Base-by-base conservation (phyloP, 2,329 filamentous ascomycete species). In the Hymenoscyphus linearis region DNA sequence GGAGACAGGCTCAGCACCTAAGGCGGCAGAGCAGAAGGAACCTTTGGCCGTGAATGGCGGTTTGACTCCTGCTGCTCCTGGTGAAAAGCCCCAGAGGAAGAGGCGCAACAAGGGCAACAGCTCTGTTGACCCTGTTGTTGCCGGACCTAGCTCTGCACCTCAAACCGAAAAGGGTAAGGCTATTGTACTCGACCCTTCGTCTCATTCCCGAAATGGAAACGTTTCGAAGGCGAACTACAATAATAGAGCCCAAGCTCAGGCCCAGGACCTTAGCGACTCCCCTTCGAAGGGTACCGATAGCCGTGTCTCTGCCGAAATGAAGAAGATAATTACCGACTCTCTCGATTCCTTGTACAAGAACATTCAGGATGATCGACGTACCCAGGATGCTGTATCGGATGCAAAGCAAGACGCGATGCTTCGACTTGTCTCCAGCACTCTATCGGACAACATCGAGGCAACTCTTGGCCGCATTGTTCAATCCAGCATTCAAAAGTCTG, bases 361-460 rank as follows among this genome's bases (percentile, higher is more conserved):
- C 68, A 78, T 86, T 59, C 82, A 83, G 60, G 85, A 90, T 55
- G 92, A 96, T 67, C 83, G 83, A 69, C 82, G 84, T 60, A 80
- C 82, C 52, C 81, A 85, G 70, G 85, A 87, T 69, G 84, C 84
- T 57, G 80, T 85, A 18, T 80, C 82, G 44, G 78, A 81, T 47
- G 82, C 85, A n/a, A 86, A 87, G 70, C 86, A 89, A 70, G 86
- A 90, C 67, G 84, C 86, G 47, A 80, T 90, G 22, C 79, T 91
- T 52, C 84, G 85, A 31, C 75, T 90, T 58, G 84, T 90, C 3
- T 89, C 87, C 1, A 83, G 79, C 64, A 89, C 87, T 2, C 75
- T 91, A 52, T 85, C 84, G 12, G 85, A 88, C 63, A 90, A 90
- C 60, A 84, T 90, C 26, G 87, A 91, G 58, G 62, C 59, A 31